Evolutionary conservation across 2,329 filamentous ascomycete species (phyloP).

Genomic region (Lasiodiplodia sp.): DNA sequence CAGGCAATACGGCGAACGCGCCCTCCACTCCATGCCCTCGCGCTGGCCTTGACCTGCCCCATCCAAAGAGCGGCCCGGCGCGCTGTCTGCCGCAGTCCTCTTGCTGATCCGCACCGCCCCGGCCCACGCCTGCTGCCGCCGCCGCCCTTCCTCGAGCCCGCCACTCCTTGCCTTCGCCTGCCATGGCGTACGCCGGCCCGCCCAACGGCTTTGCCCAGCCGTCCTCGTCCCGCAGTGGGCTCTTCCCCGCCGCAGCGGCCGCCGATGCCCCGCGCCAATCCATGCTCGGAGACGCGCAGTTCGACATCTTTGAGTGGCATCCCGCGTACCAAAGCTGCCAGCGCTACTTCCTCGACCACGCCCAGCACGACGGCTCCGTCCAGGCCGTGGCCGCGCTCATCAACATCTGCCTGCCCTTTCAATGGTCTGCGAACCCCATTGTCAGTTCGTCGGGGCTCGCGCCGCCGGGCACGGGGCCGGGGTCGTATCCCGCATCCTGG

Average conservation of each 20-base stretch:
- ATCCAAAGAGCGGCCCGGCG: conserved; percentile 15
- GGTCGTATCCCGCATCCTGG: conserved; percentile 44
- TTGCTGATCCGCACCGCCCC: neutral
- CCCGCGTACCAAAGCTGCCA: conserved; percentile 89
- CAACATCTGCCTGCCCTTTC: conserved; percentile 90
- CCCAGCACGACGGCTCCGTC: conserved; percentile 81
- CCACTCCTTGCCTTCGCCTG: neutral
- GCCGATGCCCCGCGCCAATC: conserved; percentile 27
- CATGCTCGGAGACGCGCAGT: conserved; percentile 55
- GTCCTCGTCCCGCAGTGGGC: conserved; percentile 28
- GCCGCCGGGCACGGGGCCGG: conserved; percentile 40
- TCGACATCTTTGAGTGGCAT: conserved; percentile 93
- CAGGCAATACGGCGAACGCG: conserved; percentile 15
- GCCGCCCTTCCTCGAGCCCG: neutral
- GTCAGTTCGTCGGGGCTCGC: conserved; percentile 43
- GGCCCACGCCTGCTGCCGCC: neutral
- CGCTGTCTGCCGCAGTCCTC: neutral
- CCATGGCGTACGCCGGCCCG: conserved; percentile 30
- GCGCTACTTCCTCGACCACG: conserved; percentile 88
- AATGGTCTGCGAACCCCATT: conserved; percentile 66
- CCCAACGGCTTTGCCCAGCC: conserved; percentile 30
- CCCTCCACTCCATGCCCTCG: conserved; percentile 14
- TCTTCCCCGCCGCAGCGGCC: conserved; percentile 29
- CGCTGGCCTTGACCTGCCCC: conserved; percentile 16
- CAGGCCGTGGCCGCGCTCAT: conserved; percentile 89